Percentiles rank a stretch among this genome's conserved stretches.
Evolutionary conservation across 2,329 filamentous ascomycete genomes (phyloP).

Genomic region (Cladorrhinum sp.): DNA sequence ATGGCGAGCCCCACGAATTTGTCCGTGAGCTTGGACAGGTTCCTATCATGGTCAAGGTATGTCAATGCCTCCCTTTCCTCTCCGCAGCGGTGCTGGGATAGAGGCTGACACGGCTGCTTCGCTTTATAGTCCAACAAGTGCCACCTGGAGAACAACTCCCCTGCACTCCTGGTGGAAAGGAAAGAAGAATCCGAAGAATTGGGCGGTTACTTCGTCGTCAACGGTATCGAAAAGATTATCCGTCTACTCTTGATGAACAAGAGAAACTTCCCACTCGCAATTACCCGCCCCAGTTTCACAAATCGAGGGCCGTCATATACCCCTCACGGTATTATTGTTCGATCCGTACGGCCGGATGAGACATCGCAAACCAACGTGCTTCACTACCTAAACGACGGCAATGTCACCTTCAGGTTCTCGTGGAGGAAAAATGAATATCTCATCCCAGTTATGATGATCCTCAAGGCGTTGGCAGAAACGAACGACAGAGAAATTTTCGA

Average conservation of each 20-base stretch:
- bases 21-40: conserved; percentile 83
- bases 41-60: conserved; percentile 88
- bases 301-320: conserved; percentile 87
- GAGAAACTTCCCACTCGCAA: conserved; percentile 93
- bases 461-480: conserved; percentile 92
- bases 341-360: conserved; percentile 93
- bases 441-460: conserved; percentile 92
- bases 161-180: conserved; percentile 73
- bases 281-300: conserved; percentile 83
- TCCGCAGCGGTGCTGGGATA: neutral
- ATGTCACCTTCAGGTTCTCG: conserved; percentile 94
- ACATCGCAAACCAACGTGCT: conserved; percentile 96
- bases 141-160: conserved; percentile 82
- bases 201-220: conserved; percentile 95
- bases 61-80: conserved; percentile 24
- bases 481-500: conserved; percentile 97
- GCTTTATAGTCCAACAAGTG: conserved; percentile 74
- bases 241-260: conserved; percentile 86
- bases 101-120: conserved; percentile 26
- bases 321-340: conserved; percentile 83
- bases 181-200: conserved; percentile 97
- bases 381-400: conserved; percentile 93
- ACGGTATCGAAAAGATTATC: conserved; percentile 95
- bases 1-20: conserved; percentile 78
- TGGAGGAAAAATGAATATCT: conserved; percentile 97